phyloP scores from a whole-genome alignment of 1,139 yeast genomes.

The Diutina sp. region DNA sequence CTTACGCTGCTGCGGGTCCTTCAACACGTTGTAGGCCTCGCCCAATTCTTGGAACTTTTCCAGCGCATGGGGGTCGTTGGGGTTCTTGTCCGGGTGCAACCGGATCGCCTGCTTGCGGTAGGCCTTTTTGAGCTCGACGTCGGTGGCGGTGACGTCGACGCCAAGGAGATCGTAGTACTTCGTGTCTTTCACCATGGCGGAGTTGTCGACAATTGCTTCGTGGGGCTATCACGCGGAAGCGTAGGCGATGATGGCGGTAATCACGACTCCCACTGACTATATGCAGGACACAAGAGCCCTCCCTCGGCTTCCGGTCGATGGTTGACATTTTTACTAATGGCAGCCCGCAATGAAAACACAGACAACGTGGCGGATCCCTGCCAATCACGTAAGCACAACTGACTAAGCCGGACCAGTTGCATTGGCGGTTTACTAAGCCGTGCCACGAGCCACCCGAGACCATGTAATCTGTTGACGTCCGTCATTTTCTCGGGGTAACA shows the following conservation, averaged over 20 bases:
- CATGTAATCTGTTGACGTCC: too few relatives aligned
- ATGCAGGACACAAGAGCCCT: neutral
- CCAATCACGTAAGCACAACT: too few relatives aligned
- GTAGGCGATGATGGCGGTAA: neutral
- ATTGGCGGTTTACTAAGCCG: too few relatives aligned
- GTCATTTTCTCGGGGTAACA: neutral
- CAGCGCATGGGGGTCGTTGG: conserved; percentile 15
- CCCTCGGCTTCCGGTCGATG: too few relatives aligned
- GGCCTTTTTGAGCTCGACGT: conserved; percentile 15
- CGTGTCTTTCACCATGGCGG: conserved; percentile 14
- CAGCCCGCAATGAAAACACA: too few relatives aligned
- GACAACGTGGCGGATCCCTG: too few relatives aligned
- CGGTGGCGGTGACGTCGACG: conserved; percentile 11
- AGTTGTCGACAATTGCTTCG: neutral
- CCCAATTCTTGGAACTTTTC: conserved; percentile 14
- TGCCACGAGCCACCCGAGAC: too few relatives aligned
- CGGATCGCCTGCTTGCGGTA: conserved; percentile 15
- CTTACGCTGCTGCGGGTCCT: neutral
- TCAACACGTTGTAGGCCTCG: conserved; percentile 3
- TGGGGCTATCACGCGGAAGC: neutral
- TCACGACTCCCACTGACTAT: neutral
- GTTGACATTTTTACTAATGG: too few relatives aligned
- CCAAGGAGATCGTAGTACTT: conserved; percentile 14
- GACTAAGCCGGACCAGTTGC: too few relatives aligned
- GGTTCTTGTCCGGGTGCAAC: conserved; percentile 17